Conservation (phyloP, 2,329 filamentous ascomycete species). For the Diplodia intermedia region DNA sequence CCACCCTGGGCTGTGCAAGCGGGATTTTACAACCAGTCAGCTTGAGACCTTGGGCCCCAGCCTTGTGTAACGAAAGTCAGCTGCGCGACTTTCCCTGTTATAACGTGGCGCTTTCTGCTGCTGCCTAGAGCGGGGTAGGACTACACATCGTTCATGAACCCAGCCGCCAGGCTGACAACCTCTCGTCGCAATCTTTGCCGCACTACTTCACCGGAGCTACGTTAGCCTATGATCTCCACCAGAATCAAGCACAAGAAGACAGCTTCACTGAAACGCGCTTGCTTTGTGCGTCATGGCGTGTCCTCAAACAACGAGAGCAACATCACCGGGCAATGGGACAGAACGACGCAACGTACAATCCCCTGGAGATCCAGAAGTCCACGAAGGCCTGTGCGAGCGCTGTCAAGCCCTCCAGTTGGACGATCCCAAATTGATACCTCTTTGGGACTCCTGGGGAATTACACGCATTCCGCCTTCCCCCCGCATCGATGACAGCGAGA, state of each 20-base stretch:
- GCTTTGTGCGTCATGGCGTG: too few species aligned
- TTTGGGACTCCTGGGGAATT: fast-evolving
- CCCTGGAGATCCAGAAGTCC: background rate
- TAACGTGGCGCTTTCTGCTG: background rate
- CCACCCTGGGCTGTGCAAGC: too few species aligned
- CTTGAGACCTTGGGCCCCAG: too few species aligned
- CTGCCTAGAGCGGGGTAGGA: background rate
- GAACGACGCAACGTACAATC: background rate
- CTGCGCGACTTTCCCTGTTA: too few species aligned
- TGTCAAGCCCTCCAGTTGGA: background rate
- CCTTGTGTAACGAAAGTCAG: too few species aligned
- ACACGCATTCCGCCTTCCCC: background rate
- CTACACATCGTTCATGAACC: background rate
- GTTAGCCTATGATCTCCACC: too few species aligned
- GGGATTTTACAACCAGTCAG: too few species aligned
- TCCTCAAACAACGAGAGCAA: too few species aligned
- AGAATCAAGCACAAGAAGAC: too few species aligned
- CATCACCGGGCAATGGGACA: background rate
- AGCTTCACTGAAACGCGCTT: too few species aligned
- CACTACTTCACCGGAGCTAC: too few species aligned
- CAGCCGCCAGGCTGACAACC: background rate
- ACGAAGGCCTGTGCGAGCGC: background rate
- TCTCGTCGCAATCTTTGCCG: background rate
- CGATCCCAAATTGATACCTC: background rate
- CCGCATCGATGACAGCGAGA: too few species aligned